Evolutionary conservation across 306 rosid species (phyloP).

Genomic region (Cucurbita ficifolia): DNA sequence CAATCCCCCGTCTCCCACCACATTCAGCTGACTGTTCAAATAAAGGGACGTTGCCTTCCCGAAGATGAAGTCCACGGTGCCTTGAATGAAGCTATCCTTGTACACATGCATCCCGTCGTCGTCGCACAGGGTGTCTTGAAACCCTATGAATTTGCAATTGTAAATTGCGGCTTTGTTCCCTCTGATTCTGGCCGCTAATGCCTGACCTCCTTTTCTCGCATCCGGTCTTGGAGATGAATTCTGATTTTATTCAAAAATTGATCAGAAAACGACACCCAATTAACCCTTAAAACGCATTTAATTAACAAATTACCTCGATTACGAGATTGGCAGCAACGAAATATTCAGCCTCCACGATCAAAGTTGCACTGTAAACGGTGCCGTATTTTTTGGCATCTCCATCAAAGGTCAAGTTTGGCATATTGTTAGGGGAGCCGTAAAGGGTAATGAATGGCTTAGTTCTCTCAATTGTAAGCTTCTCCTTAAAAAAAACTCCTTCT

Average conservation of each 20-base stretch:
- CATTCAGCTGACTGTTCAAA: too few relatives aligned
- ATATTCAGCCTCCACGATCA: constrained; percentile 21
- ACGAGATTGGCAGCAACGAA: constrained; percentile 27
- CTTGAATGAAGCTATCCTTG: too few relatives aligned
- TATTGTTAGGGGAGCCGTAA: constrained; percentile 12
- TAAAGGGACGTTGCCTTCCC: too few relatives aligned
- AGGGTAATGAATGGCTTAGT: constrained; percentile 38
- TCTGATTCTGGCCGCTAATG: constrained; percentile 26
- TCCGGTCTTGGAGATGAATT: constrained; percentile 30
- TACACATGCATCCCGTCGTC: constrained; percentile 29
- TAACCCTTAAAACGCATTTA: neutral
- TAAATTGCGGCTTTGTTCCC: constrained; percentile 23
- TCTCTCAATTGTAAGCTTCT: constrained; percentile 31
- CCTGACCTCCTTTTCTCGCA: constrained; percentile 19
- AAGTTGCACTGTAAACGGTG: constrained; percentile 43
- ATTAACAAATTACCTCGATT: constrained; percentile 7
- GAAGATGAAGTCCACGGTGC: too few relatives aligned
- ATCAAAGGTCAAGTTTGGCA: constrained; percentile 23
- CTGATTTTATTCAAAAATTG: neutral
- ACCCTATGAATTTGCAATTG: constrained; percentile 27
- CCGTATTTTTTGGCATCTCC: constrained; percentile 36
- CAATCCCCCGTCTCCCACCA: too few relatives aligned
- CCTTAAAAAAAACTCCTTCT: constrained; percentile 31
- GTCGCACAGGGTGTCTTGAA: constrained; percentile 39
- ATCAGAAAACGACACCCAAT: too few relatives aligned